Evolutionary conservation across 106 monocot species (phyloP).

Genomic region (Gastrodia elata): DNA sequence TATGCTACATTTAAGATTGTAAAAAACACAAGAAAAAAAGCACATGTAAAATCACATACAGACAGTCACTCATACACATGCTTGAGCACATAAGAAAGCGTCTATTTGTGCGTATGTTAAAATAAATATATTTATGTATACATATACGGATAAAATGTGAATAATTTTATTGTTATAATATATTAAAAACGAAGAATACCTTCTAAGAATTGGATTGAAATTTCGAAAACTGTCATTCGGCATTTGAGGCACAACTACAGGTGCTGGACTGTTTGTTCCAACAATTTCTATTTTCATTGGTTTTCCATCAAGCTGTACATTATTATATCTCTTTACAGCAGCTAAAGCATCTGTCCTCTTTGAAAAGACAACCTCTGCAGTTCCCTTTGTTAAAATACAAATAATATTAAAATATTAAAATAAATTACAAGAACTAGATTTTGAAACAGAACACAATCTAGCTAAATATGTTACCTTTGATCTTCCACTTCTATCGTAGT

Average conservation of each 20-base stretch:
- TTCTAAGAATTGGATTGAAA: constrained; percentile 39
- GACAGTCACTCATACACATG: not conserved
- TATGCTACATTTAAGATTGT: not conserved
- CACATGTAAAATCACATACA: not conserved
- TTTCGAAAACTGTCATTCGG: constrained; percentile 36
- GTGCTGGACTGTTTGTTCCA: constrained; percentile 57
- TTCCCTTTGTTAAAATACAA: constrained; percentile 45
- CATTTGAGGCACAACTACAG: constrained; percentile 19
- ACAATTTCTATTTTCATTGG: constrained; percentile 97
- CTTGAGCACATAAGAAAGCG: not conserved
- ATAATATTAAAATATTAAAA: not conserved
- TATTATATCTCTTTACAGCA: constrained; percentile 96
- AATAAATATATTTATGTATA: not conserved
- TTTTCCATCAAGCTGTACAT: constrained; percentile 97
- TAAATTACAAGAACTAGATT: not conserved
- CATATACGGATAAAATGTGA: not conserved
- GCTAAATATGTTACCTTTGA: constrained; percentile 54
- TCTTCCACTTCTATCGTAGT: constrained; percentile 91
- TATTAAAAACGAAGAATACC: constrained; percentile 25
- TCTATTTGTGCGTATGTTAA: not conserved
- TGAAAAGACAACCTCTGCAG: constrained; percentile 93
- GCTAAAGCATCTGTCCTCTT: constrained; percentile 70
- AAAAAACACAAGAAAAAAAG: not conserved
- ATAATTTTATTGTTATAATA: not conserved
- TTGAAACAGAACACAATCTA: not conserved